These are phyloP conservation scores for Talaromyces sp. DNA, from an alignment of 2,329 filamentous ascomycete species.

Conservation along the genomic window DNA sequence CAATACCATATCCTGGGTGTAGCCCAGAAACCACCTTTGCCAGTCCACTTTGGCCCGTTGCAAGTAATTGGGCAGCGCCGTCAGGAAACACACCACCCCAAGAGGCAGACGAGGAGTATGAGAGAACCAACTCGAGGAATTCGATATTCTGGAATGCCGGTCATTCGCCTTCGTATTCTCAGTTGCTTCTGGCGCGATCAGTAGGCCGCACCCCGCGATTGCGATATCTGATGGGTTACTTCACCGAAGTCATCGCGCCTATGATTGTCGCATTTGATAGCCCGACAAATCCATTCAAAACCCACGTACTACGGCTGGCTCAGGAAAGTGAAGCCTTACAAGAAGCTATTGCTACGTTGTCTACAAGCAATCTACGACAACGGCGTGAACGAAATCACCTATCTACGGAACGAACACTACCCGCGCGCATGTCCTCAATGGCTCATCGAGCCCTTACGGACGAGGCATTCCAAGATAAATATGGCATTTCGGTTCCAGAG, in stretches of 20 bases:
- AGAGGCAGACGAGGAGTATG: conserved; percentile 25
- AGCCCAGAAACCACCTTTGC: conserved; percentile 18
- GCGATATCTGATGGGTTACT: conserved; percentile 90
- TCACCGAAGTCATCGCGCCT: conserved; percentile 87
- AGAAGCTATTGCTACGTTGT: conserved; percentile 86
- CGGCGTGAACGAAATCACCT: conserved; percentile 61
- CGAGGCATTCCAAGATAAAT: conserved; percentile 36
- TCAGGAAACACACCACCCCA: conserved; percentile 13
- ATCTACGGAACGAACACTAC: conserved; percentile 55
- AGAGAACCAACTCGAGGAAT: conserved; percentile 13
- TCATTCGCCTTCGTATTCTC: conserved; percentile 38
- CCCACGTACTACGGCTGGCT: conserved; percentile 78
- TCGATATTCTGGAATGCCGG: conserved; percentile 22
- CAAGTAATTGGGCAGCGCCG: conserved; percentile 9
- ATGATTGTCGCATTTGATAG: conserved; percentile 91
- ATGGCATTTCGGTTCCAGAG: conserved; percentile 51
- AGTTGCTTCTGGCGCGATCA: conserved; percentile 48
- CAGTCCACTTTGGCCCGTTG: conserved; percentile 17
- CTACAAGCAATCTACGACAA: conserved; percentile 89
- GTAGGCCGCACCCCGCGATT: conserved; percentile 72
- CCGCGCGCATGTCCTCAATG: conserved; percentile 52
- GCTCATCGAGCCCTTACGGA: conserved; percentile 49
- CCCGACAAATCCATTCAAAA: conserved; percentile 80
- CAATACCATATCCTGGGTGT: conserved; percentile 16
- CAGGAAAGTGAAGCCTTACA: conserved; percentile 79